Base-by-base conservation (phyloP, 164 flowering plant genomes). In the Paratinospora sagittata region DNA sequence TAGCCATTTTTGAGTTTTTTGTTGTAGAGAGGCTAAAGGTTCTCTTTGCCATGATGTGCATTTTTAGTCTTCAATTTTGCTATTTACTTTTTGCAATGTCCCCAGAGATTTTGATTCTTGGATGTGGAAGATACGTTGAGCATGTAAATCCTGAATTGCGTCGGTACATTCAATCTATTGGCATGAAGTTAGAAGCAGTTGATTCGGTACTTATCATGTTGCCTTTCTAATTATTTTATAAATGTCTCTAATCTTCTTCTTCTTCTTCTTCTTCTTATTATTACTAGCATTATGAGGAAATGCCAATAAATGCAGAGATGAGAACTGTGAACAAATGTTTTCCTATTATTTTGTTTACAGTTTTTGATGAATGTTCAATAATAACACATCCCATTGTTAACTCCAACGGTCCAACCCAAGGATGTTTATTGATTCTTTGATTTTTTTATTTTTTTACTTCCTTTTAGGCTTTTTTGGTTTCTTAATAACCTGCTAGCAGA, bases 121-220 rank as follows among this genome's bases (percentile, higher is more conserved):
- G 98, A 39, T 86, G 89, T 68, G 98, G 98, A 66, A 85, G 83
- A 77, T 14, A 86, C 72, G 86, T 84, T 71, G 76, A 87, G 76
- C 90, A 79, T 36, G 84, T 92, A 19, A 77, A 77, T 81, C 90
- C 97, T 72, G 89, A 88, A 73, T 76, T 94, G 6, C 84, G 85
- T 60, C 80, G 73, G 36, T 94, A 85, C 73, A 73, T 92, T 76
- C 90, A 88, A 26, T 94, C 98, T 9, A 84, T 86, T 57, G 98
- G 97, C 79, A 90, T 94, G 91, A 94, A 92, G 78, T 49, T 92
- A 39, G 98, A 92, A 83, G 91, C 83, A 6, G 61, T 94, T 78
- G 98, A 94, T 80, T 88, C 98, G 84, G 97, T 93, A 89, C 34
- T 34, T 43, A 49, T 27, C 23, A 5, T n/a, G 33, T 8, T 39